Percentiles rank a stretch among this genome's conserved stretches.
phyloP scores from a whole-genome alignment of 1,284 basidiomycete genomes.

The Blastosporella zonata region DNA sequence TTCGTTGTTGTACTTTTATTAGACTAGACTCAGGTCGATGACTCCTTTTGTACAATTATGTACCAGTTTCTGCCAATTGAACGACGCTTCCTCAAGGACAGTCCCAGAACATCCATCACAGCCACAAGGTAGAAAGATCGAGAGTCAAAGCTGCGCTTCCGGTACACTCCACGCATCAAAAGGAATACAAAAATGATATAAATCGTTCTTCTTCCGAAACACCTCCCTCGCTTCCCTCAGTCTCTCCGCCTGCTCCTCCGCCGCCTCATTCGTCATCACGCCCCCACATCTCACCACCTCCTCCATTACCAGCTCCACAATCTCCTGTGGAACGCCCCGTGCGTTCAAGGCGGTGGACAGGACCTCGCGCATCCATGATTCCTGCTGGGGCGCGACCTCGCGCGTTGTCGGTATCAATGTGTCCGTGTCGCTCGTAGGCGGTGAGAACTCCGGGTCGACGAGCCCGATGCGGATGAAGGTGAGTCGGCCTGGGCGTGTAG shows the following conservation, averaged over 20 bases:
- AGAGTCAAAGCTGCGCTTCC: not conserved
- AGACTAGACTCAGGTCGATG: too few relatives aligned
- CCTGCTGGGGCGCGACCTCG: constrained; percentile 44
- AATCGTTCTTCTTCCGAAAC: constrained; percentile 39
- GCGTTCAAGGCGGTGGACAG: constrained; percentile 31
- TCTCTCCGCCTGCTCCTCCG: constrained; percentile 28
- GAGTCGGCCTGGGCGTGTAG: constrained; percentile 33
- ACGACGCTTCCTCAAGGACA: too few relatives aligned
- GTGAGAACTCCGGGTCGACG: constrained; percentile 43
- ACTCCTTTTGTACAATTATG: too few relatives aligned
- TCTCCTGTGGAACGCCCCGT: constrained; percentile 36
- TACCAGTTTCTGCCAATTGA: too few relatives aligned
- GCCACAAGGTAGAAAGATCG: too few relatives aligned
- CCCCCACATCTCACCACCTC: constrained; percentile 29
- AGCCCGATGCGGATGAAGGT: constrained; percentile 40
- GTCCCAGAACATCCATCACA: too few relatives aligned
- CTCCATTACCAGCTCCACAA: constrained; percentile 40
- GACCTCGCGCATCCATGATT: constrained; percentile 37
- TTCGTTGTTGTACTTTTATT: too few relatives aligned
- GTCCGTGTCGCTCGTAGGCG: constrained; percentile 7
- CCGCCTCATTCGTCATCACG: constrained; percentile 38
- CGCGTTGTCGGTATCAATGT: constrained; percentile 31
- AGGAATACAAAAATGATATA: constrained; percentile 46
- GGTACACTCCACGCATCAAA: constrained; percentile 42
- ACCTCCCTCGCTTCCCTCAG: constrained; percentile 32